Conservation (phyloP, 140 eudicot species). For the Ambrosia hybrid region DNA sequence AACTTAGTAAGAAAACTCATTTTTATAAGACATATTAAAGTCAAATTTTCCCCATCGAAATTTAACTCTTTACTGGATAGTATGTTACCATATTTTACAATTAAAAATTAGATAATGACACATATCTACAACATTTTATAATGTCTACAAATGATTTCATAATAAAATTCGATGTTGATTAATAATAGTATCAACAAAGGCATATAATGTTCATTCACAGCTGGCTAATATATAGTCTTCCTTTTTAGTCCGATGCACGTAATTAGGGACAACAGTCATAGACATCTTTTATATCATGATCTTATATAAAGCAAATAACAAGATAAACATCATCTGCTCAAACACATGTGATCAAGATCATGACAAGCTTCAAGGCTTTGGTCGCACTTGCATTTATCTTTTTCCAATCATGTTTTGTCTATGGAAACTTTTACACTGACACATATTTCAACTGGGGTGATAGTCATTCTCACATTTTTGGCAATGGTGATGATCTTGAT, state of each 20-base stretch:
- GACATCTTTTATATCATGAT: background rate
- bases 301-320: background rate
- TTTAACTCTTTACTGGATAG: no score
- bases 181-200: background rate
- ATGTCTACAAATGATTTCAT: background rate
- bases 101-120: no score
- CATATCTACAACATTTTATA: no score
- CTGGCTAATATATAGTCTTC: background rate
- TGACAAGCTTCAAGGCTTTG: slow-evolving; percentile 39
- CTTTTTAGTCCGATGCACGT: slow-evolving; percentile 1
- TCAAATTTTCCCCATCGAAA: no score
- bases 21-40: no score
- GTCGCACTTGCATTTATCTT: slow-evolving; percentile 33
- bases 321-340: slow-evolving; percentile 5
- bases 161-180: no score
- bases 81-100: no score
- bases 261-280: background rate
- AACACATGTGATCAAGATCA: background rate
- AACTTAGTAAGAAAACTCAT: no score
- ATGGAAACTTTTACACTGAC: slow-evolving; percentile 35
- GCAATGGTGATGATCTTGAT: slow-evolving; percentile 44
- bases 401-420: slow-evolving; percentile 37
- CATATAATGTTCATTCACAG: background rate
- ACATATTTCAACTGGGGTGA: slow-evolving; percentile 59
- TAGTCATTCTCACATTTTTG: slow-evolving; percentile 30